A percentile compares a stretch with the other conserved stretches of the same genome.
Evolutionary conservation across 352 stramenopile species (phyloP).

Genomic region (Phytophthora constricta): DNA sequence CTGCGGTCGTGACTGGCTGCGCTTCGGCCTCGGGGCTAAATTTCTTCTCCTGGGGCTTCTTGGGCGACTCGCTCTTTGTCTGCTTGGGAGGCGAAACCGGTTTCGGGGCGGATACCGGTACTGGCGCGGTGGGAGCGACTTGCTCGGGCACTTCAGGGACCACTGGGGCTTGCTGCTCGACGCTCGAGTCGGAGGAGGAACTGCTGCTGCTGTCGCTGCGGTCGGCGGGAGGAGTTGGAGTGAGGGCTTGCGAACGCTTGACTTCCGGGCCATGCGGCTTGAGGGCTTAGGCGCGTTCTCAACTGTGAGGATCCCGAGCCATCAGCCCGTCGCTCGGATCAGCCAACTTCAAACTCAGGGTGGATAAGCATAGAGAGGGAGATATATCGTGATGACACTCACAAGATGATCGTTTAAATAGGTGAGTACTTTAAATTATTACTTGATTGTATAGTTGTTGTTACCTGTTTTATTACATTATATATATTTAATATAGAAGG

Average conservation of each 20-base stretch:
- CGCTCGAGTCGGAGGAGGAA: constrained; percentile 24
- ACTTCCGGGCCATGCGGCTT: constrained; percentile 43
- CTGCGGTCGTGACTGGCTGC: constrained; percentile 6
- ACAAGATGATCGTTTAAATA: too few relatives aligned
- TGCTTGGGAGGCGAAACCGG: constrained; percentile 10
- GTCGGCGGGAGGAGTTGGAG: constrained; percentile 3
- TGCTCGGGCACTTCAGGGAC: background rate
- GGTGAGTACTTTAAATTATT: too few relatives aligned
- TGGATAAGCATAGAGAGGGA: background rate
- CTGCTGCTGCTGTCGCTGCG: constrained; percentile 7
- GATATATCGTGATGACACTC: too few relatives aligned
- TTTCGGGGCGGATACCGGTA: constrained; percentile 12
- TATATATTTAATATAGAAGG: too few relatives aligned
- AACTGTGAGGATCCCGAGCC: constrained; percentile 36
- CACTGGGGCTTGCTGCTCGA: constrained; percentile 4
- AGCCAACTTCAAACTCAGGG: background rate
- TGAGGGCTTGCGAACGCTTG: constrained; percentile 30
- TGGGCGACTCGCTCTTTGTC: constrained; percentile 19
- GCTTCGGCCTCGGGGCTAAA: constrained; percentile 13
- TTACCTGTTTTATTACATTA: too few relatives aligned
- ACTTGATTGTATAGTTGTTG: too few relatives aligned
- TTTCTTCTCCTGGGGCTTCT: constrained; percentile 24
- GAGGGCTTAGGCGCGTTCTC: constrained; percentile 20
- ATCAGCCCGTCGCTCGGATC: background rate
- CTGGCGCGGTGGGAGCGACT: background rate